Base-by-base conservation (phyloP, 768 basidiomycete genomes). In the Harrya chromipes region DNA sequence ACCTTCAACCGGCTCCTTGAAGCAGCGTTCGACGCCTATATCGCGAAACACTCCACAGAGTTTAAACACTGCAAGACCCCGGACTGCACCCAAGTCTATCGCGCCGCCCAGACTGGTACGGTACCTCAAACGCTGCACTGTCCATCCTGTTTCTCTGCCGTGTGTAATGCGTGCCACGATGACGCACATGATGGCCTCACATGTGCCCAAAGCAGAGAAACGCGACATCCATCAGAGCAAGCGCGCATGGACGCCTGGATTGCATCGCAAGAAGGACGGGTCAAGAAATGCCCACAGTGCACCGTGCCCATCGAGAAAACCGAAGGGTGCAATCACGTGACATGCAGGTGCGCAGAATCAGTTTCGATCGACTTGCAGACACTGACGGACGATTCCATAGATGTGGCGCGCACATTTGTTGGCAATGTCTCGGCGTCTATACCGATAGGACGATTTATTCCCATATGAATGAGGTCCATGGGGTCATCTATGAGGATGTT, bases 291-390 rank as follows among this genome's bases (percentile, higher is more conserved):
- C 58, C 87, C 87, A 2, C 74, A 74, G 2, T 90, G 87, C 66
- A 74, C 74, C 43, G 74, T 80, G n/a, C 71, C 75, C 16, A 87
- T 90, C 50, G 83, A 88, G 66, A 79, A 81, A 40, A 62, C 65
- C 6, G 82, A 79, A 47, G 87, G 87, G 0, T 90, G 87, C 63
- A 84, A 90, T 64, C 87, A 90, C 63, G 80, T 90, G 73, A 80
- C 76, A 21, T 90, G 87, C 64, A 71, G 31, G 55, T 53, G 19
- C 29, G 27, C 10, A 2, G 9, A 5, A 13, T 47, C 33, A 11
- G 31, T 24, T 12, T 21, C 6, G 4, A 6, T 36, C 12, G 4
- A 6, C 19, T 31, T 6, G 13, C 14, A 12, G 26, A 26, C 10
- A 23, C 10, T 4, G 10, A 31, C 24, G 7, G 33, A 36, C 21